Percentiles rank a stretch among this genome's conserved stretches.
Evolutionary conservation across 75 land plant species (phyloP).

Genomic region (Picea sitchensis): DNA sequence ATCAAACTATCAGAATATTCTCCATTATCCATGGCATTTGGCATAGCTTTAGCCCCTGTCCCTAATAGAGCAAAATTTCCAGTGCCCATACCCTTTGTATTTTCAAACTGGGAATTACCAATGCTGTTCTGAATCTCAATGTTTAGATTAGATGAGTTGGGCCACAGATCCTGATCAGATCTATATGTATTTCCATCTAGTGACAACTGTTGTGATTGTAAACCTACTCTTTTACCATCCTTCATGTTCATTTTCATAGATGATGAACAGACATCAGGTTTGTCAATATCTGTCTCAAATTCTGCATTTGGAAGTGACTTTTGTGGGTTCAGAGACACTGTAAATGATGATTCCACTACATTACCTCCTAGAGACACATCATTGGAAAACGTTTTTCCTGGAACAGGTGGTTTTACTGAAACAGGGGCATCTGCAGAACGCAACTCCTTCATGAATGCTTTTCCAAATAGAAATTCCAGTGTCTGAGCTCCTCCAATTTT

Average conservation of each 20-base stretch:
- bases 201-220: constrained; percentile 2
- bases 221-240: background rate
- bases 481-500: constrained; percentile 40
- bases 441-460: constrained; percentile 84
- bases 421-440: constrained; percentile 72
- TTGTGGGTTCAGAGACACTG: background rate
- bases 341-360: background rate
- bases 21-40: background rate
- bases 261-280: background rate
- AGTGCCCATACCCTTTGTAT: background rate
- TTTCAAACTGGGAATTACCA: constrained; percentile 9
- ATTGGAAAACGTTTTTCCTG: background rate
- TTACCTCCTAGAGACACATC: constrained; percentile 6
- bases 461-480: constrained; percentile 82
- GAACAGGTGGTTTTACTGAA: constrained; percentile 24
- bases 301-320: background rate
- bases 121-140: background rate
- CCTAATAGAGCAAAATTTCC: constrained; percentile 5
- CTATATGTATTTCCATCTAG: background rate
- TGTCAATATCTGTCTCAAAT: constrained; percentile 1
- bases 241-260: background rate
- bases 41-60: background rate
- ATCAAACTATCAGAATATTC: background rate
- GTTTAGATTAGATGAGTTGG: background rate
- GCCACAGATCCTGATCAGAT: background rate